Base-by-base conservation (phyloP, 371 early-diverging fungal genomes). In the Catenaria anguillulae region DNA sequence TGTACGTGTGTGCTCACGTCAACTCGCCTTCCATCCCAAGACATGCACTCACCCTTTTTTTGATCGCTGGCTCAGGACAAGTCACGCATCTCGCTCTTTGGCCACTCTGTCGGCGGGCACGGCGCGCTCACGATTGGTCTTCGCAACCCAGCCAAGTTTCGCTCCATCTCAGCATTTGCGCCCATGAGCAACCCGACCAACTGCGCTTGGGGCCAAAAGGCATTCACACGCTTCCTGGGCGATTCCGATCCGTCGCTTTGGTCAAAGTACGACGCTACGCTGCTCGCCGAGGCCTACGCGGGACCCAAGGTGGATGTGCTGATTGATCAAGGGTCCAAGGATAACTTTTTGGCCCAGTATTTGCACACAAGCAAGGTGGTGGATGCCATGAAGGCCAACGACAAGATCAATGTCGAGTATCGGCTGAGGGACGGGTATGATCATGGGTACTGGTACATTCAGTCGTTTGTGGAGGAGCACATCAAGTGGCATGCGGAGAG, bases 31-130 rank as follows among this genome's bases (percentile, higher is more conserved):
- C n/a, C n/a, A n/a, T n/a, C n/a, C n/a, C n/a, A n/a, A n/a, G n/a
- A n/a, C n/a, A n/a, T n/a, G n/a, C n/a, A n/a, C n/a, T n/a, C n/a
- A n/a, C n/a, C n/a, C n/a, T n/a, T n/a, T n/a, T n/a, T n/a, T n/a
- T n/a, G n/a, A n/a, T n/a, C n/a, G n/a, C n/a, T n/a, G n/a, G n/a
- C n/a, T n/a, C n/a, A 81, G 73, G 88, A 90, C 68, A 65, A 64
- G 33, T 62, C 70, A 5, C 83, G 84, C 56, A 69, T 83, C 2
- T 80, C 84, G 15, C 74, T 92, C 33, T 82, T 83, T 68, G 91
- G 92, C 3, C 91, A 91, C 70, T 84, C 85, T 1, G 88, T 90
- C 81, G 93, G 93, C 36, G 93, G 92, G n/a, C 93, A 92, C 71
- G 93, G 93, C 62, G 93, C 93, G 5, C 74, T 92, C 55, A 73